Conservation (phyloP, 768 basidiomycete genomes). For the Lactarius tabidus region DNA sequence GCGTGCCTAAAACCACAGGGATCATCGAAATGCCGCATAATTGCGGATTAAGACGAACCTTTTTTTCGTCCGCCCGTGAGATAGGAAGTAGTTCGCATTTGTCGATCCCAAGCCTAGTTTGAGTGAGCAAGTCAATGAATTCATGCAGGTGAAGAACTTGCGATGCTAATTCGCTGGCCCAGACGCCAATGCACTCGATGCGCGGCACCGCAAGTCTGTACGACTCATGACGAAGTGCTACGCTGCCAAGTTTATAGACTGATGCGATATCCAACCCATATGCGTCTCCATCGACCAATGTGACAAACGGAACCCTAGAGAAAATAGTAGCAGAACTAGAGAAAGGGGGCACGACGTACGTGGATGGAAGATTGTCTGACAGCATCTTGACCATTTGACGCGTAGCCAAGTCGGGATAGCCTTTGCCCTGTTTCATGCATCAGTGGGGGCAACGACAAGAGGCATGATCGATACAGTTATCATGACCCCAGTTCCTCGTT, state of each 20-base stretch:
- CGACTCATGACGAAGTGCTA: constrained; percentile 64
- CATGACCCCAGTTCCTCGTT: constrained; percentile 62
- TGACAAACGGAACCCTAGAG: constrained; percentile 68
- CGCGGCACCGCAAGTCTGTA: constrained; percentile 61
- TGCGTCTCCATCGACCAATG: constrained; percentile 86
- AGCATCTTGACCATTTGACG: constrained; percentile 76
- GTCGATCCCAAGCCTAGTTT: constrained; percentile 53
- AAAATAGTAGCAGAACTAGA: neutral
- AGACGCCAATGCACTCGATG: constrained; percentile 78
- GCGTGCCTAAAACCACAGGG: constrained; percentile 45
- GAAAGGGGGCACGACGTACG: constrained; percentile 38
- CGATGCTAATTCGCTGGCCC: constrained; percentile 61
- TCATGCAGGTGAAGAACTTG: constrained; percentile 33
- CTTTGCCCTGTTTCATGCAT: constrained; percentile 71
- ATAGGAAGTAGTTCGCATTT: constrained; percentile 64
- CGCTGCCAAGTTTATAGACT: constrained; percentile 81
- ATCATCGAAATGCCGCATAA: neutral
- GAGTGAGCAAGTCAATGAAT: neutral
- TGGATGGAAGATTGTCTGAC: constrained; percentile 55
- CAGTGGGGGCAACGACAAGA: neutral
- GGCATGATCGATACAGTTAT: constrained; percentile 55
- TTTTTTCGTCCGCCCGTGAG: constrained; percentile 66
- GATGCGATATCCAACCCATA: constrained; percentile 91
- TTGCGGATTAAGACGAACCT: constrained; percentile 41
- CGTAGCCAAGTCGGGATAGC: constrained; percentile 93